Conservation (phyloP, 768 basidiomycete species). For the Dioszegia aurantiaca region DNA sequence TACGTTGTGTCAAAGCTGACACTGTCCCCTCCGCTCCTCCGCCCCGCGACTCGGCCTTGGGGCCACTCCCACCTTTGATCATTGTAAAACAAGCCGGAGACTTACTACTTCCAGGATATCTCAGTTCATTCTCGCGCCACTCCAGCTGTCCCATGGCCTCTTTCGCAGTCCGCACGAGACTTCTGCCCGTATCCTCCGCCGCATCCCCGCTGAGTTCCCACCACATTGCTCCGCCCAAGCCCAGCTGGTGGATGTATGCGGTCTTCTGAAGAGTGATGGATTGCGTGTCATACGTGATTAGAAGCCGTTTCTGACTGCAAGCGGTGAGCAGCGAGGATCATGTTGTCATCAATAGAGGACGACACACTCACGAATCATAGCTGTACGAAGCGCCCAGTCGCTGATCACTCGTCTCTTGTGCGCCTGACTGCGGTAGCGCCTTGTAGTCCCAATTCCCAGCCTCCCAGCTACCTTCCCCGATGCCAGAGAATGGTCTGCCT, state of each 20-base stretch:
- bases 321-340: not conserved
- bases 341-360: not conserved
- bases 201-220: conserved; percentile 77
- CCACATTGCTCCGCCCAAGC: conserved; percentile 86
- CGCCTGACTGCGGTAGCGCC: conserved; percentile 72
- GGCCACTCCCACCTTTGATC: no score
- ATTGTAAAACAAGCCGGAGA: conserved; percentile 54
- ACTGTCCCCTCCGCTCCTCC: no score
- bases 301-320: conserved; percentile 57
- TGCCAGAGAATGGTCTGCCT: conserved; percentile 63
- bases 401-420: conserved; percentile 66
- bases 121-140: conserved; percentile 72
- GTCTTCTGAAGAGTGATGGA: conserved; percentile 63
- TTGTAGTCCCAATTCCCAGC: conserved; percentile 80
- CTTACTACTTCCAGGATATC: conserved; percentile 57
- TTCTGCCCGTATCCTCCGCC: conserved; percentile 61
- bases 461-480: conserved; percentile 90
- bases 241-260: conserved; percentile 70
- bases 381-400: conserved; percentile 73
- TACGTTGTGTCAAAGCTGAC: no score
- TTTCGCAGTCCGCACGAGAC: conserved; percentile 69
- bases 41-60: no score
- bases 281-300: conserved; percentile 75
- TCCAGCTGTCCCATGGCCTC: conserved; percentile 73
- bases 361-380: conserved; percentile 61